Percentiles rank a stretch among this genome's conserved stretches.
phyloP scores from a whole-genome alignment of 2,329 filamentous ascomycete genomes.

The Aspergillus clavatus region DNA sequence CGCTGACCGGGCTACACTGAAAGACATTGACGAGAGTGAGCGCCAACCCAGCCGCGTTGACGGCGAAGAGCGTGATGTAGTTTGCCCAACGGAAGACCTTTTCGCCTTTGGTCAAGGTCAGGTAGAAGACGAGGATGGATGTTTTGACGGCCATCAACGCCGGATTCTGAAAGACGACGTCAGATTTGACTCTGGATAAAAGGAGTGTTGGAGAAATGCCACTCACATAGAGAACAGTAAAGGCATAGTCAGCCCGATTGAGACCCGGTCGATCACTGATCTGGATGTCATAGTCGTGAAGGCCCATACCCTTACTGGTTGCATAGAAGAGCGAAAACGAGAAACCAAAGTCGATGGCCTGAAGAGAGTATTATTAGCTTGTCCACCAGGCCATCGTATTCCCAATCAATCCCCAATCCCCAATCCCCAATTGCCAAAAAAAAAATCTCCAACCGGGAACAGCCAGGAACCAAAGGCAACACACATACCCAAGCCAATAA shows the following conservation, averaged over 20 bases:
- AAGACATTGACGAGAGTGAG: conserved; percentile 84
- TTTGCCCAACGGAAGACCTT: conserved; percentile 74
- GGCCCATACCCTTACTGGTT: conserved; percentile 40
- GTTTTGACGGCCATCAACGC: conserved; percentile 88
- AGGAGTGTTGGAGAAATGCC: conserved; percentile 3
- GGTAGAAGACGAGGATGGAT: conserved; percentile 86
- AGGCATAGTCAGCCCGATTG: conserved; percentile 53
- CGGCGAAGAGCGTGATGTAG: conserved; percentile 70
- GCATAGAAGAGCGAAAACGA: conserved; percentile 45
- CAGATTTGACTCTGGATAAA: conserved; percentile 4
- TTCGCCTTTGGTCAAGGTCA: conserved; percentile 74
- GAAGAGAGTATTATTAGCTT: conserved; percentile 2
- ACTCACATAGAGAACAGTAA: conserved; percentile 57
- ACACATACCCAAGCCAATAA: conserved; percentile 64
- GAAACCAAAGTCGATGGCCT: conserved; percentile 45
- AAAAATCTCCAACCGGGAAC: too few relatives aligned
- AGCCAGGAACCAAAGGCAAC: conserved; percentile 4
- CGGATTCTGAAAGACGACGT: conserved; percentile 60
- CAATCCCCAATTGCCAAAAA: too few relatives aligned
- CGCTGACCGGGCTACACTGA: conserved; percentile 71
- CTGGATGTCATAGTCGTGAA: conserved; percentile 37
- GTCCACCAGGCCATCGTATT: conserved; percentile 4
- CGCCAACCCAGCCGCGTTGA: conserved; percentile 72
- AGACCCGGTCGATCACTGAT: conserved; percentile 27
- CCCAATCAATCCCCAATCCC: too few relatives aligned